Evolutionary conservation across 1,284 basidiomycete genomes (phyloP), one percentile per base, ranked within the genome.

Genomic region (Austropuccinia psidii): DNA sequence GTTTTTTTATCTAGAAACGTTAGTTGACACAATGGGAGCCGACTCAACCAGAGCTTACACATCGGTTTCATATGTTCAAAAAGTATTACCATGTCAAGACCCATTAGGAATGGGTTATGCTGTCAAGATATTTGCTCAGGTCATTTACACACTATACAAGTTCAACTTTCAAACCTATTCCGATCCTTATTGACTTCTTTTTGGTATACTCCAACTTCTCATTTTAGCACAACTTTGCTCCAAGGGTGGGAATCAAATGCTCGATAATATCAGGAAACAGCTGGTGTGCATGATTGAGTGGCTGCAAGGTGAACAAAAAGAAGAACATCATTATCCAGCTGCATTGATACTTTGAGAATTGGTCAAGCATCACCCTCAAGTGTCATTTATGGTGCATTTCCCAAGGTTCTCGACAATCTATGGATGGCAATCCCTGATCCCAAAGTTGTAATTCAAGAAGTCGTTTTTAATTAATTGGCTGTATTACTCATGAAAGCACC

Each of bases 291-390:
- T 78, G 13, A 78, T 79, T 62, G 79, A 80, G 54, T 80, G 79
- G 79, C 75, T 80, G 7, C 79, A 80, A 58, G 79, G 79, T 77
- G 79, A 80, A 49, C 76, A 79, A 45, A 80, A 79, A 39, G 90
- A 91, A 78, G 84, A 86, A 43, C 86, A 88, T 8, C 85, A 90
- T 75, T 90, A 91, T 79, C 90, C 90, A 0, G 91, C 90, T 5
- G 90, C 91, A 0, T 86, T 97, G 57, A 89, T 96, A 68, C 82
- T 96, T 49, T 93, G 94, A 81, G 92, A 95, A 80, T 85, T 98
- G 57, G 93, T 94, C 1, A 85, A 87, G 41, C 92, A 79, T 49
- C 61, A 24, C 92, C 89, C 76, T 89, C 90, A 0, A 87, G 84
- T 13, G 89, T 93, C 78, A 76, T 79, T 80, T 88, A 93, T 78